Evolutionary conservation across 768 basidiomycete genomes (phyloP), one percentile per base, ranked within the genome.

Genomic region (Coprinopsis marcescibilis): DNA sequence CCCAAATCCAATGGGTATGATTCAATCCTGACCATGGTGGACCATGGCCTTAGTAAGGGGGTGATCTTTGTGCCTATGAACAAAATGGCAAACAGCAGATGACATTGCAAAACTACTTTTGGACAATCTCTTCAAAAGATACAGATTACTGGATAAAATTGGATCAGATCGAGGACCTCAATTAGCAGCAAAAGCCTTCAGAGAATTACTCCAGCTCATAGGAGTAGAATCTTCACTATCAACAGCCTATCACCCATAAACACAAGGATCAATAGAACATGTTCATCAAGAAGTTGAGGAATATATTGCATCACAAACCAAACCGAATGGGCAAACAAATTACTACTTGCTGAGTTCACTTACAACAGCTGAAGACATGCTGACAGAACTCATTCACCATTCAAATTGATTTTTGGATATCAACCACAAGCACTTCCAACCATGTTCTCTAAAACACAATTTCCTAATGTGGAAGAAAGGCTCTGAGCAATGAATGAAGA

Each of bases 11-110:
- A 52, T 1, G 52, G 43, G 7, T n/a, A n/a, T n/a, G n/a, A n/a
- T n/a, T n/a, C n/a, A n/a, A n/a, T n/a, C n/a, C n/a, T n/a, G n/a
- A n/a, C n/a, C n/a, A n/a, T n/a, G n/a, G n/a, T n/a, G n/a, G n/a
- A n/a, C n/a, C n/a, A n/a, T n/a, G n/a, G n/a, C 49, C 23, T 17
- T 50, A 54, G 45, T 17, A 62, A 63, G 53, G 56, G 59, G 50
- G 49, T 53, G 51, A 54, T 60, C 34, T 37, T 56, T n/a, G 44
- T 56, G 4, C 52, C 56, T n/a, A 49, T 43, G 17, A 49, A 21
- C 8, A 58, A 58, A 43, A 53, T 23, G n/a, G 43, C 51, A n/a
- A 3, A 48, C 48, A 12, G 25, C 45, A 0, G 25, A 45, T 41
- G 29, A 5, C 21, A 46, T 46, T 27, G 36, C 36, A 10, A 6